Percentiles rank a stretch among this genome's conserved stretches.
Evolutionary conservation across 2,329 filamentous ascomycete genomes (phyloP).

Genomic region (Talaromyces amestolkiae): DNA sequence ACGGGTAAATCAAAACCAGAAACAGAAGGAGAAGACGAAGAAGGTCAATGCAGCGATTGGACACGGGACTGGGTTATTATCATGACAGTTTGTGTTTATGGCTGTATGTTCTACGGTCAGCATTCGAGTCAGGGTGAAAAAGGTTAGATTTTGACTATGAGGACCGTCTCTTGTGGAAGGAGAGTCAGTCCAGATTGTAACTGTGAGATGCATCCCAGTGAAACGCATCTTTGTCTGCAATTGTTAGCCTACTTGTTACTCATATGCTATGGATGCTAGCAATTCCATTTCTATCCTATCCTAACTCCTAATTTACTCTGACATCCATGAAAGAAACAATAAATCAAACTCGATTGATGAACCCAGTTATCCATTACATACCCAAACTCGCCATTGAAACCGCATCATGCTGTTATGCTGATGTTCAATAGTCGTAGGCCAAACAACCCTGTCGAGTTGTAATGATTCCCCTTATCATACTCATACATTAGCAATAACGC

Average conservation of each 20-base stretch:
- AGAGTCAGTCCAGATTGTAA: background rate
- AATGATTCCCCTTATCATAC: background rate
- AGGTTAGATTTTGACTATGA: no score
- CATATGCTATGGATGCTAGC: background rate
- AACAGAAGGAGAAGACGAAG: background rate
- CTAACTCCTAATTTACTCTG: constrained; percentile 7
- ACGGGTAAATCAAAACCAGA: background rate
- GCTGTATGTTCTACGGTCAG: background rate
- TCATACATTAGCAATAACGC: constrained; percentile 1
- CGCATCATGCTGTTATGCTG: background rate
- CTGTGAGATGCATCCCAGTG: no score
- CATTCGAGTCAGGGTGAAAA: background rate
- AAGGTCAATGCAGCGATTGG: background rate
- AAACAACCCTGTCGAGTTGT: background rate
- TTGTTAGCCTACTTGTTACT: background rate
- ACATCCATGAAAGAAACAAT: constrained; percentile 1
- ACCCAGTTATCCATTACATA: background rate
- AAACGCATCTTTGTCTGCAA: background rate
- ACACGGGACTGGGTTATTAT: background rate
- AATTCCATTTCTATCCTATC: constrained; percentile 5
- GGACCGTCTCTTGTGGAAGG: background rate
- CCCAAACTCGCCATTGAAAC: background rate
- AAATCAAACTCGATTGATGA: background rate
- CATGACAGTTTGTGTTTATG: background rate
- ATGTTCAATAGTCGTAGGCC: background rate